Evolutionary conservation across 1,139 yeast species (phyloP).

Genomic region (Scheffersomyces illinoinensis): DNA sequence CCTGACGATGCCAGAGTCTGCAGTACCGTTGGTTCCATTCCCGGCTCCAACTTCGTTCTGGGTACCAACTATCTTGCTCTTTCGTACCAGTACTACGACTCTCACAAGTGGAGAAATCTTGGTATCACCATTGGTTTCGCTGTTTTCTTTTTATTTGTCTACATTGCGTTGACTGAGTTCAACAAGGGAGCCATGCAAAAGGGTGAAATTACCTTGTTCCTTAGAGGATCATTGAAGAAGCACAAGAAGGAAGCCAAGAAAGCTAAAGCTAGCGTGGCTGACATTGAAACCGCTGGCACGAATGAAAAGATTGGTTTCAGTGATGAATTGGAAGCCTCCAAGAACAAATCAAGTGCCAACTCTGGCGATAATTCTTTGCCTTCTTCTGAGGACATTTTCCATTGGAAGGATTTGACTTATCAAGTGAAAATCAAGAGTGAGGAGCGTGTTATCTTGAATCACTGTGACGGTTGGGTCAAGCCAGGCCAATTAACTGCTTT

Average conservation of each 20-base stretch:
- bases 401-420: constrained; percentile 78
- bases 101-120: constrained; percentile 81
- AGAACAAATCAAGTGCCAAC: constrained; percentile 6
- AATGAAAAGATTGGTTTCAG: constrained; percentile 16
- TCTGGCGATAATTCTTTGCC: constrained; percentile 6
- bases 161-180: constrained; percentile 59
- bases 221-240: constrained; percentile 30
- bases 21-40: constrained; percentile 58
- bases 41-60: constrained; percentile 54
- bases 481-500: constrained; percentile 33
- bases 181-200: constrained; percentile 77
- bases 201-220: constrained; percentile 79
- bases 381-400: constrained; percentile 52
- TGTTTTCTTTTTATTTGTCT: constrained; percentile 54
- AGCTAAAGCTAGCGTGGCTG: constrained; percentile 17
- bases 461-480: constrained; percentile 66
- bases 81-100: constrained; percentile 49
- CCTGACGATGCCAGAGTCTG: constrained; percentile 52
- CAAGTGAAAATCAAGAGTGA: constrained; percentile 68
- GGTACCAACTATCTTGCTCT: constrained; percentile 58
- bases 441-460: constrained; percentile 62
- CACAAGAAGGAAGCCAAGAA: constrained; percentile 26
- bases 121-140: constrained; percentile 66
- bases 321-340: constrained; percentile 14
- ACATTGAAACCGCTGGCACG: constrained; percentile 14